Percentiles rank a stretch among this genome's conserved stretches.
phyloP scores from a whole-genome alignment of 305 asterid genomes.

The Plantago lanceolata region DNA sequence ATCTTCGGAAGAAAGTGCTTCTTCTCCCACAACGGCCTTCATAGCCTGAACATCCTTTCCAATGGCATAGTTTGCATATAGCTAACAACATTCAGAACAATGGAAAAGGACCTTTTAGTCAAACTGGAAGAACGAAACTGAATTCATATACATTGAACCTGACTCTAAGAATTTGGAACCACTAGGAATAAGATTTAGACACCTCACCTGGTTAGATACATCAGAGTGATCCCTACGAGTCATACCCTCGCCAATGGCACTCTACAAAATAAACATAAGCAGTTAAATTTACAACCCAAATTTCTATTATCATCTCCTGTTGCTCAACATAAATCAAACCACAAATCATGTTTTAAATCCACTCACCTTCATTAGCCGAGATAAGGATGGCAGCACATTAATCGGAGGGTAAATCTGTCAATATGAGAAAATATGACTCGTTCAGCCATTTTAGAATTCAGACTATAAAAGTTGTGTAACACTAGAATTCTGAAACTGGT shows the following conservation, averaged over 20 bases:
- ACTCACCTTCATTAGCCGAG: conserved; percentile 93
- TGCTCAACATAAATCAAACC: conserved; percentile 2
- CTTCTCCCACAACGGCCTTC: conserved; percentile 99
- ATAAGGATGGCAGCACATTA: conserved; percentile 94
- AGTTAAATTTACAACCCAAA: conserved; percentile 4
- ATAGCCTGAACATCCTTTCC: conserved; percentile 99
- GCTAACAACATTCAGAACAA: conserved; percentile 34
- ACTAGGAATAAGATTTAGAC: conserved; percentile 5
- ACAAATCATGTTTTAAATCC: conserved; percentile 3
- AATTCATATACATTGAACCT: conserved; percentile 8
- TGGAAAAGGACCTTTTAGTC: conserved; percentile 2
- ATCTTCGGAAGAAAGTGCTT: conserved; percentile 98
- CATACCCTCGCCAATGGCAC: conserved; percentile 99
- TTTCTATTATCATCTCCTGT: conserved; percentile 7
- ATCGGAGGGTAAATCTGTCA: conserved; percentile 95
- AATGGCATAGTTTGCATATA: conserved; percentile 94
- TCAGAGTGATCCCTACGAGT: conserved; percentile 94
- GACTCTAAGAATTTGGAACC: not conserved
- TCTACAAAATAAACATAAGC: conserved; percentile 43
- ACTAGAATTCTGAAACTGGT: not conserved
- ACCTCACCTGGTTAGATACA: conserved; percentile 84
- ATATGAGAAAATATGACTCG: conserved; percentile 16
- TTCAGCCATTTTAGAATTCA: conserved; percentile 28
- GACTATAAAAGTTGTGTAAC: not conserved
- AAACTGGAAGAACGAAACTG: conserved; percentile 1